Conservation (phyloP, 495 filamentous ascomycete species). For the Cercophora newfieldiana region DNA sequence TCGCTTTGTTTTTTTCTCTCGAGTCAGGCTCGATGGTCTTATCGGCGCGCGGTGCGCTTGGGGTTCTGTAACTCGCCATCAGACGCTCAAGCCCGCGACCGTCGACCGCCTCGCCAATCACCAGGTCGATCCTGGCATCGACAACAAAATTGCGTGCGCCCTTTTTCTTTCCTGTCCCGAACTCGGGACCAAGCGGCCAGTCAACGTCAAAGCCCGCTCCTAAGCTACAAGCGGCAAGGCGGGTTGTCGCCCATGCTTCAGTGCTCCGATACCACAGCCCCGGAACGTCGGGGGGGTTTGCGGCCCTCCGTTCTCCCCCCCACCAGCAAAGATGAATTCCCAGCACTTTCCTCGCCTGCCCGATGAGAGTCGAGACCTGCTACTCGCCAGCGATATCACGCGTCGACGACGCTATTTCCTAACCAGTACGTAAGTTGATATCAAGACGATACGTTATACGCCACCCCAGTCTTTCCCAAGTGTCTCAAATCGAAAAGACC, state of each 20-base stretch:
- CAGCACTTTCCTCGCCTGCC: not conserved
- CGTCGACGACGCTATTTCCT: not conserved
- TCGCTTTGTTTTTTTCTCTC: too few relatives aligned
- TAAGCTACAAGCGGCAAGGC: slow-evolving; percentile 6
- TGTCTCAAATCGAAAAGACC: not conserved
- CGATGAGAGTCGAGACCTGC: too few relatives aligned
- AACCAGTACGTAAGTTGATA: not conserved
- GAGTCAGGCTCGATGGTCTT: not conserved
- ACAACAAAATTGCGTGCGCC: slow-evolving; percentile 1
- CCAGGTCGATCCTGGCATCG: not conserved
- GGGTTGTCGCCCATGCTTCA: not conserved
- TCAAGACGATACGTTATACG: not conserved
- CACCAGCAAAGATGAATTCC: not conserved
- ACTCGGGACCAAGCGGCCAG: not conserved
- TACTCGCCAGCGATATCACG: not conserved
- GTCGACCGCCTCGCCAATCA: not conserved
- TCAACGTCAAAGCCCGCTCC: not conserved
- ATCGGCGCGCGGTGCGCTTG: not conserved
- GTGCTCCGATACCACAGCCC: not conserved
- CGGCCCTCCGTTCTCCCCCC: not conserved
- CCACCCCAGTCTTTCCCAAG: not conserved
- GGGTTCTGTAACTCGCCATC: not conserved
- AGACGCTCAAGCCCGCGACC: not conserved
- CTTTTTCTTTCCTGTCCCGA: not conserved
- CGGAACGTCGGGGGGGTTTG: not conserved